phyloP scores from a whole-genome alignment of 352 stramenopile species.

The Phytophthora citricola region DNA sequence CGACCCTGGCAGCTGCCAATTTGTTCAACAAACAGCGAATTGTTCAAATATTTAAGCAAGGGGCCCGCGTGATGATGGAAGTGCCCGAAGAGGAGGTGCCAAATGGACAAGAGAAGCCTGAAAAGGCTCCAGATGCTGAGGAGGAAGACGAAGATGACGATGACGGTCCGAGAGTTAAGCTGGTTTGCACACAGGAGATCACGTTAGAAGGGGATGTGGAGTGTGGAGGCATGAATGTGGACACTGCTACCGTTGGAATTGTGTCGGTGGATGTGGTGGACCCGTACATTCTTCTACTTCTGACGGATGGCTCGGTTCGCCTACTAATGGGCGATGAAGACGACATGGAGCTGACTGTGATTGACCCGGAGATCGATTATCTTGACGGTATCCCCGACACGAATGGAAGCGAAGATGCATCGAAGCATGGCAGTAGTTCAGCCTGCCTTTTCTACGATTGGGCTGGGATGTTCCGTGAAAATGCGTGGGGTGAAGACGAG shows the following conservation, averaged over 20 bases:
- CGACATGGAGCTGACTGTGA: constrained; percentile 83
- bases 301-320: constrained; percentile 83
- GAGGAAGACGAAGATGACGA: constrained; percentile 52
- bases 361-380: constrained; percentile 77
- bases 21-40: constrained; percentile 85
- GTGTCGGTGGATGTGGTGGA: constrained; percentile 87
- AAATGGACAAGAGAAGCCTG: constrained; percentile 29
- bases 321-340: constrained; percentile 84
- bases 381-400: constrained; percentile 38
- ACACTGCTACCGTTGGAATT: constrained; percentile 72
- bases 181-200: constrained; percentile 87
- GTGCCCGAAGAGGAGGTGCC: constrained; percentile 44
- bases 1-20: constrained; percentile 81
- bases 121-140: constrained; percentile 16
- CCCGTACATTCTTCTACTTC: constrained; percentile 81
- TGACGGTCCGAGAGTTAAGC: constrained; percentile 63
- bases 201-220: constrained; percentile 83
- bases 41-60: constrained; percentile 89
- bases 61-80: constrained; percentile 83
- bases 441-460: constrained; percentile 88
- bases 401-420: constrained; percentile 39
- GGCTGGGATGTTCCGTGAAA: constrained; percentile 79
- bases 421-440: constrained; percentile 58
- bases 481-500: constrained; percentile 64
- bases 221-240: constrained; percentile 85